Conservation (phyloP, 306 rosid species). For the Inga leiocalycina region DNA sequence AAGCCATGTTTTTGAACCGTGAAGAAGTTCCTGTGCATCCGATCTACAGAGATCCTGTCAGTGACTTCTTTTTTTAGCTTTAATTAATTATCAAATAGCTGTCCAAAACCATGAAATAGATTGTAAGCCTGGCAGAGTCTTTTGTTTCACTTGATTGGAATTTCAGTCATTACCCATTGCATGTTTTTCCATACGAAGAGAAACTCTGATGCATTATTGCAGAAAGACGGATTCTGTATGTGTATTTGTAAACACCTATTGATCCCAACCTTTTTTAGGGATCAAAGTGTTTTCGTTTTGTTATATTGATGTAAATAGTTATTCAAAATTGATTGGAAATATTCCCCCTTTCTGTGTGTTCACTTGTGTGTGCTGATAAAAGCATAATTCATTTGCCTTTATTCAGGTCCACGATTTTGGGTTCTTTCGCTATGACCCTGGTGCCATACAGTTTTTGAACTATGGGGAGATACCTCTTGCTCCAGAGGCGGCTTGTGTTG, state of each 20-base stretch:
- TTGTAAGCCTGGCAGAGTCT: neutral
- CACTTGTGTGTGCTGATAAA: constrained; percentile 12
- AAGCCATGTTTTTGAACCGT: constrained; percentile 90
- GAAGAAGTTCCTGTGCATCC: constrained; percentile 97
- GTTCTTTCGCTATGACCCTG: constrained; percentile 86
- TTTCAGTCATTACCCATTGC: neutral
- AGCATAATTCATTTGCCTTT: constrained; percentile 27
- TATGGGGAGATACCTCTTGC: constrained; percentile 93
- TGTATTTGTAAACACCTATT: neutral
- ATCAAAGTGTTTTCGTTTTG: neutral
- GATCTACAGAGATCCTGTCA: constrained; percentile 91
- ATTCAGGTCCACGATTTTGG: constrained; percentile 97
- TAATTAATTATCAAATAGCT: constrained; percentile 1
- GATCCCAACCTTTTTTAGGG: neutral
- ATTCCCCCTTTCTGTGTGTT: neutral
- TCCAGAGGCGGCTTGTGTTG: constrained; percentile 91
- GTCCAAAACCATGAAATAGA: neutral
- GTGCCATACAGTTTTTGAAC: constrained; percentile 71
- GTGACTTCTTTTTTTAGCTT: constrained; percentile 31
- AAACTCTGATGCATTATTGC: constrained; percentile 9
- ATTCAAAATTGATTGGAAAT: neutral
- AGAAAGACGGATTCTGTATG: neutral
- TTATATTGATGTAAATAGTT: neutral
- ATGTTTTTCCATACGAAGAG: neutral
- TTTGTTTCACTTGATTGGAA: neutral